Conservation (phyloP, 1,284 basidiomycete species). For the Moesziomyces aphidis region DNA sequence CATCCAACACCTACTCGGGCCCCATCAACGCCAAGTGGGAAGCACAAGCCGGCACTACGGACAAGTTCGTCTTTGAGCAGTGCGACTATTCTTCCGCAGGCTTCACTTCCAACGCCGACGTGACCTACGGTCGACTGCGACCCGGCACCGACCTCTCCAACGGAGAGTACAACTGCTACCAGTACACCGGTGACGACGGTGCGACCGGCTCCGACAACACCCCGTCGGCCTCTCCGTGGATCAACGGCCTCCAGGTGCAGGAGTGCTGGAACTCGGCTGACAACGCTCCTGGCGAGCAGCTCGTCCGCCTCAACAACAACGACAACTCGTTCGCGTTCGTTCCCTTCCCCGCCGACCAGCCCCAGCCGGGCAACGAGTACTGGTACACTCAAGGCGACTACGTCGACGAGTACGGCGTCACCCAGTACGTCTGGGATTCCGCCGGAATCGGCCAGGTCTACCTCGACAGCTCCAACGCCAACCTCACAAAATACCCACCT, state of each 20-base stretch:
- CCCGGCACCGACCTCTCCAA: constrained; percentile 10
- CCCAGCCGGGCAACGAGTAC: not conserved
- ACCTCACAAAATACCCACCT: constrained; percentile 29
- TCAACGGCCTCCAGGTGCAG: constrained; percentile 12
- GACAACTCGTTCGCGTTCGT: constrained; percentile 12
- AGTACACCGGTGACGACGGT: not conserved
- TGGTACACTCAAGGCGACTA: constrained; percentile 23
- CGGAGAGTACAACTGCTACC: constrained; percentile 19
- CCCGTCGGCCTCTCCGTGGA: not conserved
- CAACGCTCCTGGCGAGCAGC: not conserved
- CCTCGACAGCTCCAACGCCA: constrained; percentile 6
- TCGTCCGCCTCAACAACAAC: constrained; percentile 15
- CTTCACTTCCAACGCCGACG: constrained; percentile 3
- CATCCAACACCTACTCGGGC: constrained; percentile 16
- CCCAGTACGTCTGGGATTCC: constrained; percentile 19
- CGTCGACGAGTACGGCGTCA: constrained; percentile 19
- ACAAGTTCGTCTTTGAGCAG: constrained; percentile 30
- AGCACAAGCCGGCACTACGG: constrained; percentile 9
- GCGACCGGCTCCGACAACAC: not conserved
- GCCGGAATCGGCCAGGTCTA: constrained; percentile 9
- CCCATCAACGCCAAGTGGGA: constrained; percentile 20
- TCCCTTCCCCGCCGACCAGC: constrained; percentile 3
- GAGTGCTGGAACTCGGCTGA: constrained; percentile 11
- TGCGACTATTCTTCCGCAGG: constrained; percentile 27
- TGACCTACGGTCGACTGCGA: constrained; percentile 27